A percentile compares a stretch with the other conserved stretches of the same genome.
Evolutionary conservation across 1,139 yeast genomes (phyloP).

Genomic region (Kodamaea derodonti): DNA sequence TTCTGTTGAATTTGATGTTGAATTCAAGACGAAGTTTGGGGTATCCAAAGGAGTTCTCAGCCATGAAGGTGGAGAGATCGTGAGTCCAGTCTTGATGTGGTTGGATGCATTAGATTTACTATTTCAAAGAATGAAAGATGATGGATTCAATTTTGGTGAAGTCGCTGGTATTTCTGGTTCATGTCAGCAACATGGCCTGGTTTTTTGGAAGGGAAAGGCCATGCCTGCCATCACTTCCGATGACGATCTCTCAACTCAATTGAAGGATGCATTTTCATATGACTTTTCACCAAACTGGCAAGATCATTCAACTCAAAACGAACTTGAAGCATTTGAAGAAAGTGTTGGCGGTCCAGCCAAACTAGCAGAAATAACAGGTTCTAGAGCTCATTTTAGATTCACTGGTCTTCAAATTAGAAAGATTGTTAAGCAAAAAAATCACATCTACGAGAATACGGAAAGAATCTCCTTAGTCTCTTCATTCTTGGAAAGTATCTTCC

Average conservation of each 20-base stretch:
- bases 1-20: conserved; percentile 69
- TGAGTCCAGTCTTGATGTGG: conserved; percentile 90
- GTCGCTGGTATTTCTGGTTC: conserved; percentile 82
- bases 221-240: neutral
- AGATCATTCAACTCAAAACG: conserved; percentile 80
- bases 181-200: conserved; percentile 91
- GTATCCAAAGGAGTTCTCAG: conserved; percentile 67
- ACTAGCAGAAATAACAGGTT: conserved; percentile 72
- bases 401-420: conserved; percentile 89
- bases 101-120: conserved; percentile 73
- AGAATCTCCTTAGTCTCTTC: conserved; percentile 76
- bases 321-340: conserved; percentile 59
- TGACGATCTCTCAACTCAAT: conserved; percentile 48
- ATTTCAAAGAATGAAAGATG: conserved; percentile 49
- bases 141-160: conserved; percentile 51
- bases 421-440: conserved; percentile 53
- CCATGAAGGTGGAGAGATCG: conserved; percentile 48
- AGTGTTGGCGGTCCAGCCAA: conserved; percentile 52
- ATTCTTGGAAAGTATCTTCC: conserved; percentile 67
- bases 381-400: conserved; percentile 84
- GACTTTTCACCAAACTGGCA: conserved; percentile 88
- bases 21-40: conserved; percentile 51
- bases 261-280: conserved; percentile 53
- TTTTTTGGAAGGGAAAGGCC: conserved; percentile 49
- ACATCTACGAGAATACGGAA: conserved; percentile 49